Evolutionary conservation across 306 rosid genomes (phyloP).

Genomic region (Lathyrus sativus): DNA sequence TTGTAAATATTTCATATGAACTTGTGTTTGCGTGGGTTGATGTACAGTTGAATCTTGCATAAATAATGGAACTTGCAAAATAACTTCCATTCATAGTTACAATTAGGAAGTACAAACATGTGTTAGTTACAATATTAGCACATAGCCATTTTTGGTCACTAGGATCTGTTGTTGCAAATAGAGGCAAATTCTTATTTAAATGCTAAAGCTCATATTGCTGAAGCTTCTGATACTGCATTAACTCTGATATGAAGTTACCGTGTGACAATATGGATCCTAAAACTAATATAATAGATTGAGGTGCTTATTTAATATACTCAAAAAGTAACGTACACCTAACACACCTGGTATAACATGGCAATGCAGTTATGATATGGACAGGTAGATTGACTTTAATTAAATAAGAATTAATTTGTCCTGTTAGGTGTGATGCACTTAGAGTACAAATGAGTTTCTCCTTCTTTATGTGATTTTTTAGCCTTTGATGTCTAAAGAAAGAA

Average conservation of each 20-base stretch:
- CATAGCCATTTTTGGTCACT: neutral
- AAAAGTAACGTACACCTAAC: neutral
- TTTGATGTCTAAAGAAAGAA: neutral
- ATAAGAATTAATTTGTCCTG: neutral
- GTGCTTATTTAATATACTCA: neutral
- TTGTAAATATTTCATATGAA: conserved; percentile 8
- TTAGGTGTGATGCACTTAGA: neutral
- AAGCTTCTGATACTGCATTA: neutral
- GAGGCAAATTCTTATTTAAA: neutral
- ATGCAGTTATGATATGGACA: neutral
- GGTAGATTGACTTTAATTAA: neutral
- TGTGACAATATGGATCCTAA: neutral
- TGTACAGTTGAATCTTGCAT: conserved; percentile 22
- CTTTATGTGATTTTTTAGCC: neutral
- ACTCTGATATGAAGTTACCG: neutral
- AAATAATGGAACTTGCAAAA: conserved; percentile 11
- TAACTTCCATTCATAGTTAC: neutral
- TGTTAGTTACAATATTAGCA: conserved; percentile 11
- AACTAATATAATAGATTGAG: conserved; percentile 12
- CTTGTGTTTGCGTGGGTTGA: neutral
- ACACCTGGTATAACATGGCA: neutral
- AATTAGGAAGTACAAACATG: neutral
- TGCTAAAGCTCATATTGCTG: neutral
- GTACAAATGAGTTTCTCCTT: neutral
- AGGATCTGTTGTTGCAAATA: neutral